Conservation (phyloP, 2,329 filamentous ascomycete species). For the Dothideomycetes sp. region DNA sequence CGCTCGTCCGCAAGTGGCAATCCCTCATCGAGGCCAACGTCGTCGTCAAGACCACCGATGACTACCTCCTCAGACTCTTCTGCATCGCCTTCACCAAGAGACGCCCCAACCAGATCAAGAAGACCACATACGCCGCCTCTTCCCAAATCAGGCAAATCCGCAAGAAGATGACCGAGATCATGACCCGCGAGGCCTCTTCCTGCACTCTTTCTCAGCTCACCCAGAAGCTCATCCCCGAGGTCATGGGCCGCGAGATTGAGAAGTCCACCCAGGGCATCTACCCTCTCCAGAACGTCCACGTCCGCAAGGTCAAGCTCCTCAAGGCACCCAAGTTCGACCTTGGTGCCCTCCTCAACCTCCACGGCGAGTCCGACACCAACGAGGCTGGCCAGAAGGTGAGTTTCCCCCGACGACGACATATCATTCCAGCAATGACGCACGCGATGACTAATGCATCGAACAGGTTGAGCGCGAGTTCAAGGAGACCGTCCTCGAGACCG, state of each 20-base stretch:
- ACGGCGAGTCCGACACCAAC: slow-evolving; percentile 93
- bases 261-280: slow-evolving; percentile 99
- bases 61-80: slow-evolving; percentile 98
- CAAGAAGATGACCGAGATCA: slow-evolving; percentile 99
- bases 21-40: slow-evolving; percentile 98
- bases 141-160: slow-evolving; percentile 97
- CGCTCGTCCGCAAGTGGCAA: slow-evolving; percentile 99
- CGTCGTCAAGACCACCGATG: slow-evolving; percentile 99
- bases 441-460: slow-evolving; percentile 1
- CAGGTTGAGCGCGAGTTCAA: slow-evolving; percentile 86
- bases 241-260: slow-evolving; percentile 99
- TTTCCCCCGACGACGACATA: background rate
- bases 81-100: slow-evolving; percentile 99
- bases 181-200: slow-evolving; percentile 85
- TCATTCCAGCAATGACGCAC: background rate
- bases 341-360: slow-evolving; percentile 86
- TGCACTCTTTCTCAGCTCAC: slow-evolving; percentile 95
- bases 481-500: slow-evolving; percentile 87
- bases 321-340: slow-evolving; percentile 99
- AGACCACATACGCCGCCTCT: slow-evolving; percentile 95
- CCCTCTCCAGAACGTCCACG: slow-evolving; percentile 98
- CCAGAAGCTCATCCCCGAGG: slow-evolving; percentile 97
- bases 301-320: slow-evolving; percentile 99
- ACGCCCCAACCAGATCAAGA: slow-evolving; percentile 99
- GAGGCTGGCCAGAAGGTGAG: slow-evolving; percentile 91